Conservation (phyloP, 2,329 filamentous ascomycete genomes). For the Anthostomella pinea region DNA sequence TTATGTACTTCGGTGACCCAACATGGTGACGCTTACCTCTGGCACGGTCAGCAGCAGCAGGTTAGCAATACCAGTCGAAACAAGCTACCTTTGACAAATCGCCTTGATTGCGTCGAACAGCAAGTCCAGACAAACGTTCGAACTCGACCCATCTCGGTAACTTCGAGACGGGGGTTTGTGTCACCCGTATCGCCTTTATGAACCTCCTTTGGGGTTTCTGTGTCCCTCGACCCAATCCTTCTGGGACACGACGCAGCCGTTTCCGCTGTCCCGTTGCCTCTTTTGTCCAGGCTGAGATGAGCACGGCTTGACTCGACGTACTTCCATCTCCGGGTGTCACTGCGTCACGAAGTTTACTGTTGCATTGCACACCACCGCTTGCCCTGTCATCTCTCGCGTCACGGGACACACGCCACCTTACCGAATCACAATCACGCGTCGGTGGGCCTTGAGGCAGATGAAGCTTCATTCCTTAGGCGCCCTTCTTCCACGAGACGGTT, state of each 20-base stretch:
- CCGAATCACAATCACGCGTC: too few species aligned
- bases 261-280: conserved; percentile 18
- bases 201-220: conserved; percentile 14
- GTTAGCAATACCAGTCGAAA: not conserved
- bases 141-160: conserved; percentile 11
- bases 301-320: conserved; percentile 14
- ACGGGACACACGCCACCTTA: too few species aligned
- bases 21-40: too few species aligned
- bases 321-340: conserved; percentile 19
- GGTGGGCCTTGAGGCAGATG: too few species aligned
- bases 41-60: too few species aligned
- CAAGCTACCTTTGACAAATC: not conserved
- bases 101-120: too few species aligned
- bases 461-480: too few species aligned
- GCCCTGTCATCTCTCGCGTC: too few species aligned
- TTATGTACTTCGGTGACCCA: too few species aligned
- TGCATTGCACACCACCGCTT: not conserved
- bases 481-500: too few species aligned
- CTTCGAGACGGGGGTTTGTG: conserved; percentile 19
- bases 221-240: conserved; percentile 14
- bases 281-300: conserved; percentile 18
- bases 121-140: too few species aligned
- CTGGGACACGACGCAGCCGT: conserved; percentile 14
- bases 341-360: conserved; percentile 9
- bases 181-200: conserved; percentile 13